phyloP scores from a whole-genome alignment of 495 filamentous ascomycete genomes.

The Rusavskia elegans region DNA sequence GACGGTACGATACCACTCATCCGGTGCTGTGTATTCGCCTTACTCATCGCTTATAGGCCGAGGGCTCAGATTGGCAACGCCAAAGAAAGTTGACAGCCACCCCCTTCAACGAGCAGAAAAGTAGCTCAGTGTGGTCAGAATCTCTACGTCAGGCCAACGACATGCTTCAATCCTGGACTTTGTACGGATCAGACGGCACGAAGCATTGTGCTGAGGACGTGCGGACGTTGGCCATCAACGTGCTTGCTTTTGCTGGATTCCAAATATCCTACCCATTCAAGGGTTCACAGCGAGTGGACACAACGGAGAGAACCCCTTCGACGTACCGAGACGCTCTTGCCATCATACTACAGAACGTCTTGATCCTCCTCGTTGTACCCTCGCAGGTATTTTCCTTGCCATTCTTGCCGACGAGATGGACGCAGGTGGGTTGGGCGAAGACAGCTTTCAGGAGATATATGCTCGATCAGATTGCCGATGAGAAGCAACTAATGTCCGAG shows the following conservation, averaged over 20 bases:
- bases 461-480: not conserved
- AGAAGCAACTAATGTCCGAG: not conserved
- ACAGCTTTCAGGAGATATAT: not conserved
- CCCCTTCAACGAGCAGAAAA: constrained; percentile 34
- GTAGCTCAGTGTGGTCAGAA: constrained; percentile 28
- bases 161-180: constrained; percentile 22
- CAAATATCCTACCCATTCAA: constrained; percentile 20
- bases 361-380: not conserved
- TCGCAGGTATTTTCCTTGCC: not conserved
- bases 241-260: constrained; percentile 20
- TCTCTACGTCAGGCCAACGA: constrained; percentile 13
- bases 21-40: not conserved
- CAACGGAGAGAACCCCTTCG: constrained; percentile 1
- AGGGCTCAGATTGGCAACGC: constrained; percentile 27
- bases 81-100: constrained; percentile 26
- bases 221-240: constrained; percentile 20
- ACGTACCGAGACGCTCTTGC: constrained; percentile 19
- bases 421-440: not conserved
- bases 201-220: constrained; percentile 11
- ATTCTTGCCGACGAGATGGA: not conserved
- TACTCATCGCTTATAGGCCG: constrained; percentile 9
- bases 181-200: not conserved
- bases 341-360: not conserved
- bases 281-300: constrained; percentile 2
- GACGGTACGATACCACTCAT: constrained; percentile 15